Conservation (phyloP, 2,329 filamentous ascomycete genomes). For the Botrytis deweyae region DNA sequence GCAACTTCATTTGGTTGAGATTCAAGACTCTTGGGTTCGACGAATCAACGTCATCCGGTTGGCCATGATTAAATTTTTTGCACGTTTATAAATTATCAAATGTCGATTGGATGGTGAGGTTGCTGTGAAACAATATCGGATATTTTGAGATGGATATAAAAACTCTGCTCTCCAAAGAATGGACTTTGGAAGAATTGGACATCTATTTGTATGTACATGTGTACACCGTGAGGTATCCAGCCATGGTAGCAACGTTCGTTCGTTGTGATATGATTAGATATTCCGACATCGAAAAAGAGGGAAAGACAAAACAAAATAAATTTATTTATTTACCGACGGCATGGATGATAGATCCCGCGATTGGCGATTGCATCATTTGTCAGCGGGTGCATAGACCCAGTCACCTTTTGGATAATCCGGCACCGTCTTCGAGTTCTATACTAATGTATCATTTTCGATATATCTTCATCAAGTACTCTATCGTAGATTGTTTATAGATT, state of each 20-base stretch:
- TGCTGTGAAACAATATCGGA: neutral
- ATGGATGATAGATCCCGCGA: neutral
- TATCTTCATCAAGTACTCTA: neutral
- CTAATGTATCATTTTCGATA: neutral
- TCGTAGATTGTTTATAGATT: neutral
- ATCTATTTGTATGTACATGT: neutral
- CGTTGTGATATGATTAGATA: neutral
- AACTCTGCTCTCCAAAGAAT: neutral
- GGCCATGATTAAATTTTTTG: neutral
- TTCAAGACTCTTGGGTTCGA: neutral
- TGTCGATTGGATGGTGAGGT: neutral
- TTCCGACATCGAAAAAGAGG: neutral
- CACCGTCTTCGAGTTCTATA: neutral
- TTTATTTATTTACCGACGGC: conserved; percentile 4
- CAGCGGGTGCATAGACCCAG: neutral
- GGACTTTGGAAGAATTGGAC: neutral
- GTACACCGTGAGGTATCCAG: neutral
- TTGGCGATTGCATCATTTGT: conserved; percentile 2
- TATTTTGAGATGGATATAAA: neutral
- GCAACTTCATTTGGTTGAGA: neutral
- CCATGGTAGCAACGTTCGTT: neutral
- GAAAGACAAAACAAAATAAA: neutral
- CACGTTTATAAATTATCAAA: conserved; percentile 13
- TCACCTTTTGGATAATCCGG: neutral
- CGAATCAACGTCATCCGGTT: conserved; percentile 18